Percentiles rank a stretch among this genome's conserved stretches.
Evolutionary conservation across 2,329 filamentous ascomycete genomes (phyloP).

Genomic region (Fusarium annulatum): DNA sequence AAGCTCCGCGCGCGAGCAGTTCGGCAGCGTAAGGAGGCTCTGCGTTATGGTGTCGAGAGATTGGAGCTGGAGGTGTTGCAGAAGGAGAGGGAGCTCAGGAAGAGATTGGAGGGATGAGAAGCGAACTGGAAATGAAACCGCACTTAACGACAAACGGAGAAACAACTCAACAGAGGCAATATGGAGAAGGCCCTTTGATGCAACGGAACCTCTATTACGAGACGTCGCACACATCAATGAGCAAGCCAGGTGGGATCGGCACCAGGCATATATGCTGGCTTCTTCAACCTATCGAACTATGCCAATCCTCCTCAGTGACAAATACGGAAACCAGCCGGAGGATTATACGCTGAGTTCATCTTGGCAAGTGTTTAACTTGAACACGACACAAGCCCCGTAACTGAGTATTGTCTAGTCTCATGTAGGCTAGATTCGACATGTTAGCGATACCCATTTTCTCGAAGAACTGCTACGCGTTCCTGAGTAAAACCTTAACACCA

Average conservation of each 20-base stretch:
- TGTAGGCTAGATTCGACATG: slow-evolving; percentile 21
- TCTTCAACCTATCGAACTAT: slow-evolving; percentile 7
- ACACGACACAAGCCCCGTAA: background rate
- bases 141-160: background rate
- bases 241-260: slow-evolving; percentile 31
- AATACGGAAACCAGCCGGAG: background rate
- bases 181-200: background rate
- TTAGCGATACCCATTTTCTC: slow-evolving; percentile 28
- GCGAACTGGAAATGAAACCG: background rate
- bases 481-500: slow-evolving; percentile 18
- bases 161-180: background rate
- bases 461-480: slow-evolving; percentile 28
- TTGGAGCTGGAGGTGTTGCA: slow-evolving; percentile 89
- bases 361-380: background rate
- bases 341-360: background rate
- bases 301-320: slow-evolving; percentile 24
- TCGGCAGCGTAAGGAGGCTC: slow-evolving; percentile 82
- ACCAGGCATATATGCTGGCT: slow-evolving; percentile 13
- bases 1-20: slow-evolving; percentile 69
- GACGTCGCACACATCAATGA: slow-evolving; percentile 22
- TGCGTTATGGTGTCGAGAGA: slow-evolving; percentile 88
- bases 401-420: background rate
- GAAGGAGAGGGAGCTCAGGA: slow-evolving; percentile 69
- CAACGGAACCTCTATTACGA: background rate
- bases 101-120: slow-evolving; percentile 57